A percentile compares a stretch with the other conserved stretches of the same genome.
Evolutionary conservation across 192 early-diverging fungal species (phyloP).

Genomic region (Geosiphon pyriformis): DNA sequence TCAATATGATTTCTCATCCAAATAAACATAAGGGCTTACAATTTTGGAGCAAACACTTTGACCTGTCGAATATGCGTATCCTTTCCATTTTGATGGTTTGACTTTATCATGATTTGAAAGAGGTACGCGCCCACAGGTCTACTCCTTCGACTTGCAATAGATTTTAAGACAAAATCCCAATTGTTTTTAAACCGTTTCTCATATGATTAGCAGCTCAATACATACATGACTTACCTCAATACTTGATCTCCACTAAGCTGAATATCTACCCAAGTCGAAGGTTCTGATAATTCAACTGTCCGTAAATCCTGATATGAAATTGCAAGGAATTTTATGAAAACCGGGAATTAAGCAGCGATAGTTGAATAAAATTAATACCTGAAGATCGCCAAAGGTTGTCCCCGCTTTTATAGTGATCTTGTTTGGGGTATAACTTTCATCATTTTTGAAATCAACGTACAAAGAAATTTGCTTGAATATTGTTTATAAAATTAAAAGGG

Average conservation of each 20-base stretch:
- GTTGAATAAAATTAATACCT: slow-evolving; percentile 33
- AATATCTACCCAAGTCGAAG: slow-evolving; percentile 66
- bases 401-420: slow-evolving; percentile 63
- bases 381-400: slow-evolving; percentile 58
- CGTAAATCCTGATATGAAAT: slow-evolving; percentile 40
- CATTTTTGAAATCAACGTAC: slow-evolving; percentile 68
- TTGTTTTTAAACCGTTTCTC: neutral
- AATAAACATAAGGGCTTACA: slow-evolving; percentile 37
- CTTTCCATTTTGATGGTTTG: slow-evolving; percentile 76
- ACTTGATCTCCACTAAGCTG: slow-evolving; percentile 43
- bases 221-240: slow-evolving; percentile 18
- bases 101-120: slow-evolving; percentile 63
- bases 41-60: slow-evolving; percentile 53
- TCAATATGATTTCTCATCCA: neutral
- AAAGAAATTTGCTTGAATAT: slow-evolving; percentile 49
- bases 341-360: neutral
- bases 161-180: neutral
- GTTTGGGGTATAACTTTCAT: slow-evolving; percentile 79
- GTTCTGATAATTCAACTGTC: slow-evolving; percentile 49
- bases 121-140: slow-evolving; percentile 55
- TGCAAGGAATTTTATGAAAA: neutral
- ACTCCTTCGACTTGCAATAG: slow-evolving; percentile 26
- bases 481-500: slow-evolving; percentile 5
- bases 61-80: slow-evolving; percentile 79
- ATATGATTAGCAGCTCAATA: too few species aligned